Base-by-base conservation (phyloP, 1,284 basidiomycete species). In the Microbotryum lychnidis-dioicae region DNA sequence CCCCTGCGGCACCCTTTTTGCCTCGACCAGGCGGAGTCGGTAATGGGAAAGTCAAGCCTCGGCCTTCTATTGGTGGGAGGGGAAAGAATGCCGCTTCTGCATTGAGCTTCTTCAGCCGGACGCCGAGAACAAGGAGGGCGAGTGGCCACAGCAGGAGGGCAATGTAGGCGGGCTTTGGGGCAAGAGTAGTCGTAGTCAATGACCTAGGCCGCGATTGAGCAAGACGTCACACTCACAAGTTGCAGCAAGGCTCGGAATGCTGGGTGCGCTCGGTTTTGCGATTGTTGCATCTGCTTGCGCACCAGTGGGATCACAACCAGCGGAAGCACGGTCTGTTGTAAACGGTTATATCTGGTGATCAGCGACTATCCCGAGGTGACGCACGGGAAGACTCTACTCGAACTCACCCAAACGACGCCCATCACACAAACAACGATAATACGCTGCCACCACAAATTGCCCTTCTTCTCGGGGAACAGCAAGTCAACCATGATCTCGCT, bases 111-210 rank as follows among this genome's bases (percentile, higher is more conserved):
- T 69, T 65, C 37, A 73, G 60, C 5, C 72, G 69, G 21, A 73
- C 57, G 33, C 61, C 70, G 55, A 74, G 65, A 55, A 74, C 65
- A 50, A 69, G 59, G 46, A 74, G 68, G 20, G 70, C 63, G 37
- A 72, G 37, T 2, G 72, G 73, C 65, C 71, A 74, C 9, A 70
- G 57, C 1, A 64, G 42, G 20, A 70, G 60, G 12, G 69, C 55
- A 45, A 71, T 23, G 45, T 56, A 63, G 5, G 69, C 57, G 1
- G 72, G 67, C n/a, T 67, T 50, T 12, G 62, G 59, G 25, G 31
- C 29, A 71, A 56, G 37, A 71, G 63, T 5, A 1, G 66, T 64
- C 18, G 63, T 42, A 18, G 37, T 42, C 14, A 42, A 16, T 18
- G 37, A 42, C 37, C 12, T 18, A 3, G 18, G 4, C 12, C 37